Evolutionary conservation across 768 basidiomycete species (phyloP), one percentile per base, ranked within the genome.

Genomic region (Albatrellus ellisii): DNA sequence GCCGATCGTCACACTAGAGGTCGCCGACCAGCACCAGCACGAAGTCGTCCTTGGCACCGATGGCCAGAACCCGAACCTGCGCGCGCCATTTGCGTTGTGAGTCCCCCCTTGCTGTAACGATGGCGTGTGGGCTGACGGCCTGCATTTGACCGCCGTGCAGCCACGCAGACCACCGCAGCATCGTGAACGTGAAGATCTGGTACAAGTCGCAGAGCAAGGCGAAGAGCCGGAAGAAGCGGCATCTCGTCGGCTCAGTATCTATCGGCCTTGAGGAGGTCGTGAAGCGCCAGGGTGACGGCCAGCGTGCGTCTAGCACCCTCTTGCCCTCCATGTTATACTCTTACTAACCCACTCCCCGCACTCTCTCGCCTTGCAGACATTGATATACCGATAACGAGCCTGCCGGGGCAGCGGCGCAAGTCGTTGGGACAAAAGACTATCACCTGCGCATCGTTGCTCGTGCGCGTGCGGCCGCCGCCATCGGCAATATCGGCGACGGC

Each of bases 51-150:
- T 85, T 2, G 82, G 81, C 0, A 62, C 62, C 15, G 79, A 85
- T 42, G 82, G 82, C 0, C 79, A 82, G 52, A 79, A 77, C 43
- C 70, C 77, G 1, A 83, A 84, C 51, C 59, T 74, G 36, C 78
- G 74, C 46, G 62, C 68, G 1, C 57, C 56, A 1, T 69, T 77
- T 43, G 49, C 54, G 21, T 62, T 81, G 81, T 82, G 53, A 41
- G 76, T 63, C n/a, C 1, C 28, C 24, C 12, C n/a, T 11, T 7
- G 35, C 28, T 20, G 22, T 49, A 17, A 27, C n/a, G n/a, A n/a
- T n/a, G n/a, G n/a, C n/a, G n/a, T n/a, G n/a, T n/a, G n/a, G n/a
- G n/a, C n/a, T n/a, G n/a, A n/a, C n/a, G n/a, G n/a, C n/a, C n/a
- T n/a, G n/a, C n/a, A n/a, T n/a, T n/a, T 7, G 15, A 35, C 4